Evolutionary conservation across 495 filamentous ascomycete genomes (phyloP).

Genomic region (Aspergillus biplanus): DNA sequence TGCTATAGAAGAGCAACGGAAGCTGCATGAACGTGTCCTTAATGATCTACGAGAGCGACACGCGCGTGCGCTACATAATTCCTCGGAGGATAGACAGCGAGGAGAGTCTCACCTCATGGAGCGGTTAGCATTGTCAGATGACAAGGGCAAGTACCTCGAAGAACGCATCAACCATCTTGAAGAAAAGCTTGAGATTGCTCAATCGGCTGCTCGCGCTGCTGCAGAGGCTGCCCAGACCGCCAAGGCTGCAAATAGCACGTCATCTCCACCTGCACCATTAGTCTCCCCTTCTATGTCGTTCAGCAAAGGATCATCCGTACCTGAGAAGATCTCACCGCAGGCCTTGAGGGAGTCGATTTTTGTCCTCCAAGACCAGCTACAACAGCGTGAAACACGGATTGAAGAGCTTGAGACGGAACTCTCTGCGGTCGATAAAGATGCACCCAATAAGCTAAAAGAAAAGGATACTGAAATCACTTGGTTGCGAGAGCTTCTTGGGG

Average conservation of each 20-base stretch:
- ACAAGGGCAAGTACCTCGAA: slow-evolving; percentile 77
- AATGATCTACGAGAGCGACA: slow-evolving; percentile 66
- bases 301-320: slow-evolving; percentile 55
- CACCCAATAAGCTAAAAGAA: slow-evolving; percentile 79
- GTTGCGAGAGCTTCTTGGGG: slow-evolving; percentile 90
- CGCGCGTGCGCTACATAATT: slow-evolving; percentile 70
- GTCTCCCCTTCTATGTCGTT: slow-evolving; percentile 50
- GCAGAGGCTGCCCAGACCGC: slow-evolving; percentile 76
- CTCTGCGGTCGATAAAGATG: slow-evolving; percentile 67
- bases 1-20: slow-evolving; percentile 67
- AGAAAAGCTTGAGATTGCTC: slow-evolving; percentile 87
- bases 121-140: slow-evolving; percentile 72
- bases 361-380: slow-evolving; percentile 93
- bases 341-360: slow-evolving; percentile 94
- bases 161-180: slow-evolving; percentile 82
- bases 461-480: slow-evolving; percentile 92
- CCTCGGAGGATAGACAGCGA: slow-evolving; percentile 71
- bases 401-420: slow-evolving; percentile 80
- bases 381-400: slow-evolving; percentile 86
- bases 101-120: slow-evolving; percentile 69
- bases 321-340: slow-evolving; percentile 89
- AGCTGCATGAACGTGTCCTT: slow-evolving; percentile 73
- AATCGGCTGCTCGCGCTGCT: slow-evolving; percentile 86
- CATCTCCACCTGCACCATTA: slow-evolving; percentile 36
- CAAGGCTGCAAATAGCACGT: slow-evolving; percentile 46